A percentile compares a stretch with the other conserved stretches of the same genome.
Evolutionary conservation across 1,284 basidiomycete species (phyloP).

Genomic region (Ceratobasidium sp.): DNA sequence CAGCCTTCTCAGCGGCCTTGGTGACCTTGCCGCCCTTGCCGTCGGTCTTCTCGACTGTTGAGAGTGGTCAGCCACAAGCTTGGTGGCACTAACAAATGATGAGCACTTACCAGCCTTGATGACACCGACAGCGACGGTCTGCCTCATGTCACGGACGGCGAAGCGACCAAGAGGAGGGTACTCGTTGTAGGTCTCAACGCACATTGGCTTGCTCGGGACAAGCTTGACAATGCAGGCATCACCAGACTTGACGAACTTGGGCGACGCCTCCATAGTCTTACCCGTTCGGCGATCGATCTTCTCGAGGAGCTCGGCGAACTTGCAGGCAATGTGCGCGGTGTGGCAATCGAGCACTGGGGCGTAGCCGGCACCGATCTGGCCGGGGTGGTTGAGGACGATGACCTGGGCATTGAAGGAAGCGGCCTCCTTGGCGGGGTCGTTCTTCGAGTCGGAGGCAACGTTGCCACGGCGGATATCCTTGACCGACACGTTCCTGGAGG

Average conservation of each 20-base stretch:
- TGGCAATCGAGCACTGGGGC: slow-evolving; percentile 99
- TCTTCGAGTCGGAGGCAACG: slow-evolving; percentile 99
- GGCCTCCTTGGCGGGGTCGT: slow-evolving; percentile 99
- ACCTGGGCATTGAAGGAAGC: slow-evolving; percentile 99
- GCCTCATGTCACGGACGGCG: slow-evolving; percentile 98
- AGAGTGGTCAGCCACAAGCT: not conserved
- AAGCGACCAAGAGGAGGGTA: slow-evolving; percentile 99
- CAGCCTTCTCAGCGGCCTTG: slow-evolving; percentile 95
- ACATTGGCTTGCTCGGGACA: slow-evolving; percentile 95
- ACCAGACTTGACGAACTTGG: slow-evolving; percentile 98
- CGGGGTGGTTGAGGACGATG: slow-evolving; percentile 99
- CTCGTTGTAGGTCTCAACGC: slow-evolving; percentile 95
- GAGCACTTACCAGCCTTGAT: slow-evolving; percentile 75
- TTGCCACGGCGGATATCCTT: slow-evolving; percentile 99
- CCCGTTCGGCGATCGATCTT: slow-evolving; percentile 99
- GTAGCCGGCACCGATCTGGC: slow-evolving; percentile 98
- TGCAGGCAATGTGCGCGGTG: slow-evolving; percentile 99
- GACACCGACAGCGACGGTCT: slow-evolving; percentile 97
- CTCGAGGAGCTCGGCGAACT: slow-evolving; percentile 97
- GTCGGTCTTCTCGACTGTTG: slow-evolving; percentile 86
- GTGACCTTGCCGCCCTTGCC: slow-evolving; percentile 90
- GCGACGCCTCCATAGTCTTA: slow-evolving; percentile 87
- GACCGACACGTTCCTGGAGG: slow-evolving; percentile 96
- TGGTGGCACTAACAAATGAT: not conserved
- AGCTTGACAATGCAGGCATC: slow-evolving; percentile 98